These are phyloP conservation scores for Polyporus tsugae DNA, from an alignment of 1,284 basidiomycete species.

Conservation along the genomic window DNA sequence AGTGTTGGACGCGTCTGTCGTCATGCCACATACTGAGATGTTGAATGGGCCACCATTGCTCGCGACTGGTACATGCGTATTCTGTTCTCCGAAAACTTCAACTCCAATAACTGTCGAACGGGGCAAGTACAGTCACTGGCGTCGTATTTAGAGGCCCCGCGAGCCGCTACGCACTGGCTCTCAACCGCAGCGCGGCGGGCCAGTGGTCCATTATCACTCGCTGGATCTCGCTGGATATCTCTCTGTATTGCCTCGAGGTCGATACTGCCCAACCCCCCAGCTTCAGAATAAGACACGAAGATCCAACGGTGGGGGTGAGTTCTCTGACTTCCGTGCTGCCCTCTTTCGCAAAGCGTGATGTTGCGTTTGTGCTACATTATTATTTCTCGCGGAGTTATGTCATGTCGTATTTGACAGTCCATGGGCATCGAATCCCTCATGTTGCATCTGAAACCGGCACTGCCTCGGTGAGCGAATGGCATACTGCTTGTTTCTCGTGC, in stretches of 20 bases:
- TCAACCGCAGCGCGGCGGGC: neutral
- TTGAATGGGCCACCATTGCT: neutral
- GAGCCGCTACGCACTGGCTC: slow-evolving; percentile 1
- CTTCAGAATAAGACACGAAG: neutral
- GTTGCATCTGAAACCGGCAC: neutral
- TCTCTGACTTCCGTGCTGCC: neutral
- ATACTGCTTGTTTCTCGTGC: neutral
- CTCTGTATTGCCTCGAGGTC: neutral
- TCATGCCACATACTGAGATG: neutral
- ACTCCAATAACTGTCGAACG: neutral
- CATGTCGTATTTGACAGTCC: neutral
- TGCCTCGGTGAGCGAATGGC: neutral
- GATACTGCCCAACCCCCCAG: neutral
- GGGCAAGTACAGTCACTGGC: neutral
- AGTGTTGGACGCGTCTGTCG: neutral
- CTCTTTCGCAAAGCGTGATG: neutral
- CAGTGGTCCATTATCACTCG: neutral
- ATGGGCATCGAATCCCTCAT: too few species aligned
- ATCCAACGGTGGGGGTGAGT: neutral
- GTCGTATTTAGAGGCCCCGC: neutral
- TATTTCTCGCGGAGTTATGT: neutral
- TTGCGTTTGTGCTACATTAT: neutral
- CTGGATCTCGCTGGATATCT: neutral
- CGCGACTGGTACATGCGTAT: neutral
- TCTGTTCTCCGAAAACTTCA: neutral